phyloP scores from a whole-genome alignment of 2,329 filamentous ascomycete species.

The Zymoseptoria brevis region DNA sequence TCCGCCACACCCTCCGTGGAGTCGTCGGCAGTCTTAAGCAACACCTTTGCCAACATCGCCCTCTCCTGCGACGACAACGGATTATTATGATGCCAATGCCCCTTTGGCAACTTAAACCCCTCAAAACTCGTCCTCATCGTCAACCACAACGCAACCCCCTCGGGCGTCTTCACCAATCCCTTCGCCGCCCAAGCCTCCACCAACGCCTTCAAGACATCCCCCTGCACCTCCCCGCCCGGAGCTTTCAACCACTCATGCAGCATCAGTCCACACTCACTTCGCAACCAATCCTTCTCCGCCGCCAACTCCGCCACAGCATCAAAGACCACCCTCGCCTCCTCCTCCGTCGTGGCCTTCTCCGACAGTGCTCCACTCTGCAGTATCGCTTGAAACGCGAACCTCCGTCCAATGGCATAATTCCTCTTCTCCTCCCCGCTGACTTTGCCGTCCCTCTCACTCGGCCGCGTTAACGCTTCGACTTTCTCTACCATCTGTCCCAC shows the following conservation, averaged over 20 bases:
- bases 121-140: slow-evolving; percentile 58
- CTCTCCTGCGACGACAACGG: slow-evolving; percentile 65
- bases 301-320: slow-evolving; percentile 65
- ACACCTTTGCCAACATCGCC: slow-evolving; percentile 60
- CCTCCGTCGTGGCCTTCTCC: slow-evolving; percentile 41
- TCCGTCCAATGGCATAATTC: slow-evolving; percentile 73
- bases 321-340: slow-evolving; percentile 60
- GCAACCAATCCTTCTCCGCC: slow-evolving; percentile 78
- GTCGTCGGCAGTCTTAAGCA: slow-evolving; percentile 64
- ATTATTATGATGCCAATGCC: slow-evolving; percentile 65
- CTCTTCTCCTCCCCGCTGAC: slow-evolving; percentile 66
- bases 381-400: slow-evolving; percentile 82
- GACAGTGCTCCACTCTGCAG: slow-evolving; percentile 67
- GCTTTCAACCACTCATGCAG: slow-evolving; percentile 58
- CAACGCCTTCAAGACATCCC: slow-evolving; percentile 15
- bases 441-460: slow-evolving; percentile 35
- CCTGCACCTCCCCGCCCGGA: slow-evolving; percentile 10
- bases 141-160: slow-evolving; percentile 86
- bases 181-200: slow-evolving; percentile 28
- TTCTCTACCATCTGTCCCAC: slow-evolving; percentile 39
- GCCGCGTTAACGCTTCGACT: slow-evolving; percentile 45
- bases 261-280: slow-evolving; percentile 78
- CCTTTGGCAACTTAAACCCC: slow-evolving; percentile 54
- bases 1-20: slow-evolving; percentile 34
- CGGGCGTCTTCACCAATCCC: slow-evolving; percentile 69